These are phyloP conservation scores for Lasiodiplodia hormozganensis DNA, from an alignment of 2,329 filamentous ascomycete genomes.

Conservation along the genomic window DNA sequence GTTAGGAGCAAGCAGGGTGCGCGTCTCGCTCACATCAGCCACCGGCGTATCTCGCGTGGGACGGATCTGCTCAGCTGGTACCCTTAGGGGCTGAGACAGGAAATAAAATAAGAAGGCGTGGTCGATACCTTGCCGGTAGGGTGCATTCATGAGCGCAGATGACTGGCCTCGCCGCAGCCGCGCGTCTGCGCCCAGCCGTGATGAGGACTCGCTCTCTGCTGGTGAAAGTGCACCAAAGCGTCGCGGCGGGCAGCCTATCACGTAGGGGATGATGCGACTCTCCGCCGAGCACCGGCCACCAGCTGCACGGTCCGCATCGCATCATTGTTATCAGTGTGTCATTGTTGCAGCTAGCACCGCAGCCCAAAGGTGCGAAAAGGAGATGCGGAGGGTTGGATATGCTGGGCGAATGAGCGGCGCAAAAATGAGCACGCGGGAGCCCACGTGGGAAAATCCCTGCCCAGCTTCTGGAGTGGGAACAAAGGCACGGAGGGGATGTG, in stretches of 20 bases:
- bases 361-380: neutral
- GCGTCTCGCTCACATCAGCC: conserved; percentile 19
- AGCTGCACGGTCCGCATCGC: conserved; percentile 8
- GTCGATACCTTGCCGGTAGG: neutral
- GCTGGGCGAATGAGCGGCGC: neutral
- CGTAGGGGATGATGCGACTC: neutral
- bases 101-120: neutral
- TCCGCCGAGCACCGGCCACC: conserved; percentile 5
- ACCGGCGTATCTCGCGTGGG: conserved; percentile 11
- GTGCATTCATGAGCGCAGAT: conserved; percentile 13
- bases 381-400: neutral
- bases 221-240: neutral
- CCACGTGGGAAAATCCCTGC: neutral
- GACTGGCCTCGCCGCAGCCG: neutral
- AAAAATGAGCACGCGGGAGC: neutral
- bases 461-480: neutral
- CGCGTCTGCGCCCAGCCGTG: neutral
- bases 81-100: conserved; percentile 10
- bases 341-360: neutral
- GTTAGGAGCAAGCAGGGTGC: conserved; percentile 10
- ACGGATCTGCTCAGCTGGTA: conserved; percentile 8
- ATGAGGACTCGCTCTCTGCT: neutral
- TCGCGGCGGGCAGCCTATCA: neutral
- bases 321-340: neutral
- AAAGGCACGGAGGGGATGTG: neutral